Percentiles rank a stretch among this genome's conserved stretches.
phyloP scores from a whole-genome alignment of 2,329 filamentous ascomycete species.

The Neofusicoccum kwambonambiense region DNA sequence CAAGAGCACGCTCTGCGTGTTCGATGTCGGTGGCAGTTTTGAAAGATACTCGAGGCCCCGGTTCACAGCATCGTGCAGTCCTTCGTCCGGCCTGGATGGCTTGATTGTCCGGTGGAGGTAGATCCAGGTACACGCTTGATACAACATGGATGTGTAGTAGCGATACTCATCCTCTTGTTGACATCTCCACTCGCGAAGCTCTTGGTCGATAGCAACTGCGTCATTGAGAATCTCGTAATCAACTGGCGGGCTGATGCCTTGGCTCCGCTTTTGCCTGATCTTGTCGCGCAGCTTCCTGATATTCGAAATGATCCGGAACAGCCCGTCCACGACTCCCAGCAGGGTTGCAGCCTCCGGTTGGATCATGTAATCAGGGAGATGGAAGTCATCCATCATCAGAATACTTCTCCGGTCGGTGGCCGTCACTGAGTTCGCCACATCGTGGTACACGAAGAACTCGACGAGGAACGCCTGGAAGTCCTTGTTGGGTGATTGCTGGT shows the following conservation, averaged over 20 bases:
- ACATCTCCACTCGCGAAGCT: constrained; percentile 73
- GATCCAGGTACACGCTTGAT: constrained; percentile 63
- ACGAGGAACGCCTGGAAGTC: constrained; percentile 70
- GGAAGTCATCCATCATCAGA: constrained; percentile 54
- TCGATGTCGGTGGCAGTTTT: constrained; percentile 53
- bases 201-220: constrained; percentile 72
- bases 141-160: constrained; percentile 58
- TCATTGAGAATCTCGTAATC: constrained; percentile 71
- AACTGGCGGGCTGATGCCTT: constrained; percentile 64
- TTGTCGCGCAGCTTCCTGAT: constrained; percentile 75
- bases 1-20: constrained; percentile 58
- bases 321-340: constrained; percentile 76
- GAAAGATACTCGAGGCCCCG: constrained; percentile 58
- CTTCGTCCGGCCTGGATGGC: constrained; percentile 54
- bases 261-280: constrained; percentile 66
- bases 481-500: constrained; percentile 59
- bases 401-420: constrained; percentile 53
- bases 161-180: constrained; percentile 52
- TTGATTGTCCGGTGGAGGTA: constrained; percentile 63
- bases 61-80: constrained; percentile 58
- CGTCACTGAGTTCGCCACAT: constrained; percentile 59
- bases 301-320: constrained; percentile 75
- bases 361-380: constrained; percentile 54
- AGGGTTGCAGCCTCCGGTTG: constrained; percentile 60
- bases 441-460: constrained; percentile 83